phyloP scores from a whole-genome alignment of 148 eudicot species.

The Suaeda aralocaspica region DNA sequence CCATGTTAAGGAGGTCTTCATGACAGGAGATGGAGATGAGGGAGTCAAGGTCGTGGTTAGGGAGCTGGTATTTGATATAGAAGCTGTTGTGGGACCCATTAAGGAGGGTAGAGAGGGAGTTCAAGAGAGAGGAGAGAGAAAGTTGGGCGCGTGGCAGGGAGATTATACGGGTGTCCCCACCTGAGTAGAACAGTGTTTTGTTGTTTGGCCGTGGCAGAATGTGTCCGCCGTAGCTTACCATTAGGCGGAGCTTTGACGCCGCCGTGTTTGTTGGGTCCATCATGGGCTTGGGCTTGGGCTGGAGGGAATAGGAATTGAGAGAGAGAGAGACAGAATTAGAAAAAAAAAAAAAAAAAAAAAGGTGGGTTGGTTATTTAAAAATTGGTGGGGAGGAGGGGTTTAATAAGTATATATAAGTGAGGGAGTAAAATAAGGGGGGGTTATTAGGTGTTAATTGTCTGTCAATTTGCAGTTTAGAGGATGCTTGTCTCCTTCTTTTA shows the following conservation, averaged over 20 bases:
- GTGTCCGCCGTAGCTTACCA: constrained; percentile 82
- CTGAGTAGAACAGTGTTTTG: constrained; percentile 65
- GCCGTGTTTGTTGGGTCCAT: not conserved
- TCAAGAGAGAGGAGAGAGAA: constrained; percentile 37
- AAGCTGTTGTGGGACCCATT: constrained; percentile 38
- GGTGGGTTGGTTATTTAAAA: no score
- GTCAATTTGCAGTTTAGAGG: no score
- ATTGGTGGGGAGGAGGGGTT: not conserved
- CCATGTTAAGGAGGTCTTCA: constrained; percentile 74
- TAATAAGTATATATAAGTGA: not conserved
- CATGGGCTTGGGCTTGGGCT: constrained; percentile 16
- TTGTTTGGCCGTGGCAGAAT: constrained; percentile 70
- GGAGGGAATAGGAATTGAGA: constrained; percentile 13
- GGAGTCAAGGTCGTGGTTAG: constrained; percentile 74
- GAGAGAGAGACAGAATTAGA: not conserved
- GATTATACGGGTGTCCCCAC: constrained; percentile 86
- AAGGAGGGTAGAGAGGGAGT: constrained; percentile 46
- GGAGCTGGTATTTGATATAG: constrained; percentile 70
- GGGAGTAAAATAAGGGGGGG: no score
- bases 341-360: not conserved
- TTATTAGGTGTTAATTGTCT: no score
- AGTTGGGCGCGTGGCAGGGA: constrained; percentile 44
- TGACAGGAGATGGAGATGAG: constrained; percentile 68
- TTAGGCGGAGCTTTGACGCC: constrained; percentile 54
- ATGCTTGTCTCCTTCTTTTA: no score